phyloP scores from a whole-genome alignment of 2,329 filamentous ascomycete genomes.

The Bipolaris gigantea region DNA sequence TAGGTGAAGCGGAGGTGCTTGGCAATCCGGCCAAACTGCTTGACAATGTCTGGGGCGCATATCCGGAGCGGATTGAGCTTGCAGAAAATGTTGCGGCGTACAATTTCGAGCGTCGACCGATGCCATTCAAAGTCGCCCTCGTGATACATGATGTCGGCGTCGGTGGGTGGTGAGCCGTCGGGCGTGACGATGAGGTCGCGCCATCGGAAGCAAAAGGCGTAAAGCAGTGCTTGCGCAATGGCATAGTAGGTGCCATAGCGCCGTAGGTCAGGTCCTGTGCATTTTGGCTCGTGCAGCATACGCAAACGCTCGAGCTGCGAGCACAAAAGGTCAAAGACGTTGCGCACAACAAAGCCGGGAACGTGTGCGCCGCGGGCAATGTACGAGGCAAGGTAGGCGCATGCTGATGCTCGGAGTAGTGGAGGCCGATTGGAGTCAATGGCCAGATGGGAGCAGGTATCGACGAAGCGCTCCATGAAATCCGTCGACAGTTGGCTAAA shows the following conservation, averaged over 20 bases:
- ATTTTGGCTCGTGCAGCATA: slow-evolving; percentile 69
- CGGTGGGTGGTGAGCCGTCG: slow-evolving; percentile 46
- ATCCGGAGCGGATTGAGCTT: slow-evolving; percentile 94
- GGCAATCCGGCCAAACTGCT: slow-evolving; percentile 86
- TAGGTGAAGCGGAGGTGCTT: slow-evolving; percentile 87
- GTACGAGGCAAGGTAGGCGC: slow-evolving; percentile 92
- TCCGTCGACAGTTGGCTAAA: slow-evolving; percentile 81
- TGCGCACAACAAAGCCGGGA: slow-evolving; percentile 72
- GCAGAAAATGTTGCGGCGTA: slow-evolving; percentile 79
- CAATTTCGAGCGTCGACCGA: slow-evolving; percentile 69
- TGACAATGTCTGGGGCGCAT: slow-evolving; percentile 85
- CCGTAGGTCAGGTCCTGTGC: slow-evolving; percentile 81
- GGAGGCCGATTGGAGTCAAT: slow-evolving; percentile 66
- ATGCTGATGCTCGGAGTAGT: slow-evolving; percentile 78
- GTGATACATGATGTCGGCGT: slow-evolving; percentile 62
- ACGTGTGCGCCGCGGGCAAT: slow-evolving; percentile 87
- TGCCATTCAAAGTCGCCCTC: slow-evolving; percentile 78
- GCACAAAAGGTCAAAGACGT: slow-evolving; percentile 78
- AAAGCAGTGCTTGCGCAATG: slow-evolving; percentile 83
- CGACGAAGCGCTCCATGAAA: slow-evolving; percentile 80
- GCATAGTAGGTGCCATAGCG: slow-evolving; percentile 85
- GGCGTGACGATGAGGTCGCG: slow-evolving; percentile 73
- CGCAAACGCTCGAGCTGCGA: slow-evolving; percentile 76
- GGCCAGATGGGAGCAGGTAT: slow-evolving; percentile 72
- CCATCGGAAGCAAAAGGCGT: slow-evolving; percentile 98